Evolutionary conservation across 352 stramenopile species (phyloP).

Genomic region (Globisporangium megalacanthum): DNA sequence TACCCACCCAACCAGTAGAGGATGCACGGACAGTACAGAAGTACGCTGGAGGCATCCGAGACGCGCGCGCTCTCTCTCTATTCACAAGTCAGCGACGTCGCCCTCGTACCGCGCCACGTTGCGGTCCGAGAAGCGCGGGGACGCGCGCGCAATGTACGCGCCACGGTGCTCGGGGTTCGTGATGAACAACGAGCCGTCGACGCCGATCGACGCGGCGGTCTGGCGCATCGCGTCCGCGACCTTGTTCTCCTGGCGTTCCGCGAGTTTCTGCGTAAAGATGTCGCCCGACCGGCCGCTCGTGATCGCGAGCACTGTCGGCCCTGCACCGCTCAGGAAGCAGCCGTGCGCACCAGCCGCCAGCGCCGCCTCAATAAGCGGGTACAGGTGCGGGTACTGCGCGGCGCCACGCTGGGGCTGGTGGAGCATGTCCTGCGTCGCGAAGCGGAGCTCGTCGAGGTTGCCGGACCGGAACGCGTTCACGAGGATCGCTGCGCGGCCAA

Average conservation of each 20-base stretch:
- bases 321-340: slow-evolving; percentile 96
- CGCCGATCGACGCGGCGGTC: slow-evolving; percentile 84
- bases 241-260: slow-evolving; percentile 81
- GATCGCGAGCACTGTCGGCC: slow-evolving; percentile 97
- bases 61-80: neutral
- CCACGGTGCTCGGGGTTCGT: slow-evolving; percentile 95
- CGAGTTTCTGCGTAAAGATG: slow-evolving; percentile 97
- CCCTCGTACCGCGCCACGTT: slow-evolving; percentile 79
- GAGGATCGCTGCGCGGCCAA: slow-evolving; percentile 95
- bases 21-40: neutral
- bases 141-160: slow-evolving; percentile 93
- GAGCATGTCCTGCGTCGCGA: slow-evolving; percentile 91
- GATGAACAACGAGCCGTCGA: slow-evolving; percentile 96
- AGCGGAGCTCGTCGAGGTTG: slow-evolving; percentile 96
- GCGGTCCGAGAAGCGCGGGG: slow-evolving; percentile 89
- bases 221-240: slow-evolving; percentile 97
- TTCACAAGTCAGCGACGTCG: slow-evolving; percentile 71
- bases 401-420: slow-evolving; percentile 96
- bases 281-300: slow-evolving; percentile 96
- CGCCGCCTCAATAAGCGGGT: slow-evolving; percentile 96
- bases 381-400: slow-evolving; percentile 95
- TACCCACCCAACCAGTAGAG: neutral
- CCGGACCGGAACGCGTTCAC: slow-evolving; percentile 95
- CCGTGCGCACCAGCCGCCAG: slow-evolving; percentile 91
- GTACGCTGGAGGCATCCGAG: too few species aligned